Base-by-base conservation (phyloP, 2,329 filamentous ascomycete species). In the Sphaerulina musiva region DNA sequence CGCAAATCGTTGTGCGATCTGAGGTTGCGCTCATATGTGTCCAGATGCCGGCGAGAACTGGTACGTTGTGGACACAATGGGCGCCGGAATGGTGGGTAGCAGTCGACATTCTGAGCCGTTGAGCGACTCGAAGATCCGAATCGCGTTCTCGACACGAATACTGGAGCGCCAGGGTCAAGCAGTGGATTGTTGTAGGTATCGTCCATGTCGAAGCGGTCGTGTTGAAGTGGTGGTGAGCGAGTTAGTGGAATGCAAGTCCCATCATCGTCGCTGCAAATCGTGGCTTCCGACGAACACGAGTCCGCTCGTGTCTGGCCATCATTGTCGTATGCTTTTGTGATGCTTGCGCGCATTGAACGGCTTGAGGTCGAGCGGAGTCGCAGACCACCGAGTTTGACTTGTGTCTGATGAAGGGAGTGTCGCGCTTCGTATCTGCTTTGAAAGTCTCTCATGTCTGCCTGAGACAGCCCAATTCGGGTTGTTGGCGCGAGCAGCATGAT, bases 401-500 rank as follows among this genome's bases (percentile, higher is more conserved):
- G 54, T 20, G 47, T 32, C 31, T 47, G 40, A 5, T 46, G 52
- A 42, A 50, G 51, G 42, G 48, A 29, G 36, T 59, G 62, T 47
- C 58, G 62, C 44, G 56, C 59, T 34, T 50, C 42, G 14, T 55
- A 57, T 43, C 63, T 55, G 14, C 55, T 48, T 4, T 68, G 59
- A 47, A 64, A 59, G 34, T 63, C 65, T 20, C 52, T 48, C 29
- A 68, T 54, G 52, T 70, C 68, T 26, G 61, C 56, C 23, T 58
- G 46, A 10, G 60, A 65, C 47, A 69, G 63, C 6, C 56, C 53
- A 54, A 70, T 59, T 32, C 59, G 61, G 10, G 66, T 63, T 12
- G 66, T 56, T 6, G 58, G 59, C 44, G 57, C 62, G n/a, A 60
- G 64, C 12, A 69, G 62, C 67, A 70, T 69, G 12, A 32, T 44